Conservation (phyloP, 2,329 filamentous ascomycete species). For the Trichoderma guizhouense region DNA sequence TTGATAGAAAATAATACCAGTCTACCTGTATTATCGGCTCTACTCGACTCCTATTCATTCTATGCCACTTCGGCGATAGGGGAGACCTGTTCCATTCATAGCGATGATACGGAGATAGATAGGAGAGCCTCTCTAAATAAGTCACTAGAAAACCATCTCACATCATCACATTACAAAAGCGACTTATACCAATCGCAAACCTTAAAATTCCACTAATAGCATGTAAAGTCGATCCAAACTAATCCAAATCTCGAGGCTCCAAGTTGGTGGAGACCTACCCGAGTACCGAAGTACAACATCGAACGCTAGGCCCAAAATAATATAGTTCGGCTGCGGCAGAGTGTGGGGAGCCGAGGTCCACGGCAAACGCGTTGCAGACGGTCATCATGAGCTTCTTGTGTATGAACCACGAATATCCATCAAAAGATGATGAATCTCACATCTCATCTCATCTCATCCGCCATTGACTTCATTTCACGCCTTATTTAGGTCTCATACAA, state of each 20-base stretch:
- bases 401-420: neutral
- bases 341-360: conserved; percentile 10
- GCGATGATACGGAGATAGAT: too few relatives aligned
- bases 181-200: too few relatives aligned
- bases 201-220: too few relatives aligned
- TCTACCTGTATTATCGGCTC: too few relatives aligned
- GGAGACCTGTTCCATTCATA: too few relatives aligned
- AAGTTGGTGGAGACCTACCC: neutral
- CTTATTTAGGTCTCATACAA: neutral
- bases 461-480: neutral
- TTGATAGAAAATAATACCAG: too few relatives aligned
- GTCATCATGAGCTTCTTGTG: neutral
- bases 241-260: neutral
- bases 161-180: neutral
- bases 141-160: neutral
- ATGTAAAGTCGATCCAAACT: neutral
- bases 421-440: neutral
- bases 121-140: too few relatives aligned
- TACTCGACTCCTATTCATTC: too few relatives aligned
- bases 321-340: neutral
- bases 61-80: too few relatives aligned
- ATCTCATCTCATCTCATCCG: neutral
- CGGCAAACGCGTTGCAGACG: neutral
- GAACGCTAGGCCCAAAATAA: neutral
- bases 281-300: neutral